Percentiles rank a stretch among this genome's conserved stretches.
phyloP scores from a whole-genome alignment of 345 rosid species.

The Raphanus sativus region DNA sequence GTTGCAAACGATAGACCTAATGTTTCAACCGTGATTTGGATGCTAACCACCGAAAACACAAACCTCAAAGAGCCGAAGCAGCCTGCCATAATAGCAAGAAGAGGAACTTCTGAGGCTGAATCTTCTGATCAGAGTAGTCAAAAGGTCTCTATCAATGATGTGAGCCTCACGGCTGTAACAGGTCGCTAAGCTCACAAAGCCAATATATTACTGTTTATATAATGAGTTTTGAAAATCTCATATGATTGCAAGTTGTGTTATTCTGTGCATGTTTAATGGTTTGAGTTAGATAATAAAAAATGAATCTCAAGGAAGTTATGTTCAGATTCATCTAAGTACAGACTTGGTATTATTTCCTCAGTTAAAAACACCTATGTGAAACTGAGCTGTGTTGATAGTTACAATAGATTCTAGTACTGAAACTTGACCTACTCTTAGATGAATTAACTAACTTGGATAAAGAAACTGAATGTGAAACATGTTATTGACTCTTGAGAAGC shows the following conservation, averaged over 20 bases:
- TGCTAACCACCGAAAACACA: constrained; percentile 27
- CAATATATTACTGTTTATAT: not conserved
- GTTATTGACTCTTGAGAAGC: constrained; percentile 6
- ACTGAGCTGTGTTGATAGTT: not conserved
- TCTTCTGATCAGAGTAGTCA: constrained; percentile 39
- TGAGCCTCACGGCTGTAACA: constrained; percentile 35
- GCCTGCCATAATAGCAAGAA: constrained; percentile 29
- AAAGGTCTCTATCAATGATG: constrained; percentile 33
- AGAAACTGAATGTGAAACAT: not conserved
- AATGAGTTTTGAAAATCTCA: not conserved
- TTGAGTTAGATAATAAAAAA: not conserved
- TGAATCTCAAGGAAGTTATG: not conserved
- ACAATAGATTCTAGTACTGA: not conserved
- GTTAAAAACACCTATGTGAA: not conserved
- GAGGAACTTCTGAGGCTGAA: constrained; percentile 26
- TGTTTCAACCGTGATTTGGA: constrained; percentile 38
- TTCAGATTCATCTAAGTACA: not conserved
- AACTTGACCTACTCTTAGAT: not conserved
- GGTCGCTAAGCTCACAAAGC: constrained; percentile 29
- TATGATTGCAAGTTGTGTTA: not conserved
- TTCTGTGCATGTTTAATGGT: constrained; percentile 6
- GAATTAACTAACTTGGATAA: constrained; percentile 5
- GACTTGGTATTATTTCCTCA: not conserved
- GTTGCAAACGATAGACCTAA: constrained; percentile 43
- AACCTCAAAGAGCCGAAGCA: constrained; percentile 28